Conservation (phyloP, 805 yeast species). For the Metschnikowia kofuensis region DNA sequence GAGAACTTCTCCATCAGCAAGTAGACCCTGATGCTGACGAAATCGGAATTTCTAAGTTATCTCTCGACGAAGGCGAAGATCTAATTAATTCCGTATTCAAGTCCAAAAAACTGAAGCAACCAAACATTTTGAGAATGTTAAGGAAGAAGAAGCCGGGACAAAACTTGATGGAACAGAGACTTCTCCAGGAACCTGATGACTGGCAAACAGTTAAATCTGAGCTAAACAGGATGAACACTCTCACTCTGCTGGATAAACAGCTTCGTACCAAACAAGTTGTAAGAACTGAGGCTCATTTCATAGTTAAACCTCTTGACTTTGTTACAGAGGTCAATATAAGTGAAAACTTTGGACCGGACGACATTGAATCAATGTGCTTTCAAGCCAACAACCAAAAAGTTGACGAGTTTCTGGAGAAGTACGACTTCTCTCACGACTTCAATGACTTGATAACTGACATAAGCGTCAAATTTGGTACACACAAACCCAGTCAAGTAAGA, state of each 20-base stretch:
- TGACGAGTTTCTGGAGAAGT: conserved; percentile 32
- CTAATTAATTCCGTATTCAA: conserved; percentile 42
- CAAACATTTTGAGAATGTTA: conserved; percentile 46
- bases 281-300: conserved; percentile 34
- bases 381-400: conserved; percentile 25
- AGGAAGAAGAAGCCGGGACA: conserved; percentile 27
- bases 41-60: conserved; percentile 20
- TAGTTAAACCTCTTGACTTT: conserved; percentile 42
- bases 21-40: conserved; percentile 5
- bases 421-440: conserved; percentile 29
- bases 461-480: conserved; percentile 34
- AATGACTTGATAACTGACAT: conserved; percentile 43
- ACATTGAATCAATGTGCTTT: conserved; percentile 5
- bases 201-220: conserved; percentile 28
- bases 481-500: conserved; percentile 53
- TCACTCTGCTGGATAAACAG: conserved; percentile 66
- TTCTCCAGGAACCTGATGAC: conserved; percentile 31
- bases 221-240: conserved; percentile 67
- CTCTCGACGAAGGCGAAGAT: conserved; percentile 24
- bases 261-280: conserved; percentile 60
- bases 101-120: conserved; percentile 39
- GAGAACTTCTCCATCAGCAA: conserved; percentile 23
- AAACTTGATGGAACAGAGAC: conserved; percentile 47
- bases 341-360: conserved; percentile 29
- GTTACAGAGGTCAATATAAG: conserved; percentile 41